Evolutionary conservation across 257 asterid genomes (phyloP), one percentile per base, ranked within the genome.

Genomic region (Cinchona pubescens): DNA sequence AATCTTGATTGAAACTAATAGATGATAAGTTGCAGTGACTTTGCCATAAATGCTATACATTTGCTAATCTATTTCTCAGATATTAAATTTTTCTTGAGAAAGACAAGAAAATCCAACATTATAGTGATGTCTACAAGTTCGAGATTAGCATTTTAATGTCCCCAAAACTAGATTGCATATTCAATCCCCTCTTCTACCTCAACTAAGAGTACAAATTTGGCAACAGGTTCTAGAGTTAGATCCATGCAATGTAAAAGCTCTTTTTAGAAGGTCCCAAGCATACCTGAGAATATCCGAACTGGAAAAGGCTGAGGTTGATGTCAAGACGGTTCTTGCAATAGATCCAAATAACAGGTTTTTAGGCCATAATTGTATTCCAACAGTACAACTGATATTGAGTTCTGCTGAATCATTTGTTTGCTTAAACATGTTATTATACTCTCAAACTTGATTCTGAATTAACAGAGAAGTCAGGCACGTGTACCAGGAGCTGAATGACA

Each of bases 261-360:
- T 90, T 23, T 90, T 82, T 43, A 82, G 91, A 86, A 81, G 96
- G 83, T 77, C 92, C 2, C 85, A 87, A 56, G 92, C 92, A 38
- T 80, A 82, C 48, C 49, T 83, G 74, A 79, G 74, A 69, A 85
- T 79, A 10, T 84, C 82, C 18, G 90, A 86, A 77, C 56, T 86
- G 1, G 91, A 89, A 75, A 78, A 79, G 79, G 92, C 92, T 21
- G 89, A 82, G 77, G 82, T 70, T 58, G 95, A 87, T 79, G 79
- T 87, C 13, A 82, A 71, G 25, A 74, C 69, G 49, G 90, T 88
- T 18, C 80, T 86, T 23, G 43, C 74, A 46, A 45, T 87, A 51
- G 92, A 89, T 75, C 92, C 92, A 45, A 79, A 78, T 63, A 87
- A 89, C 78, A 87, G 78, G 92, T 89, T 76, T 34, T 74, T 76